phyloP scores from a whole-genome alignment of 371 early-diverging fungal genomes.

The Blakeslea trispora region DNA sequence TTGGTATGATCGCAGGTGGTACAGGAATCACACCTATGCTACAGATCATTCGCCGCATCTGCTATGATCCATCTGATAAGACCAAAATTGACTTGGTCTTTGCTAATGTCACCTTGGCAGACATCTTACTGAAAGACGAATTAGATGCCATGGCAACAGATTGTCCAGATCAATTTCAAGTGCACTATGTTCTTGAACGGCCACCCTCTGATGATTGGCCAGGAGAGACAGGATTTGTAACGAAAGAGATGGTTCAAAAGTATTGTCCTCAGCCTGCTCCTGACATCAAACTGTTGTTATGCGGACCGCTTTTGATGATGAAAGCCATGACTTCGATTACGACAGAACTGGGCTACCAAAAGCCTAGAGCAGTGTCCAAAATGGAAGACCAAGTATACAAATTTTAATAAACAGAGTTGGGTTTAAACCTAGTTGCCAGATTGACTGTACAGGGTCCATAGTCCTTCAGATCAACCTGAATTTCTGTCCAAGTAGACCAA shows the following conservation, averaged over 20 bases:
- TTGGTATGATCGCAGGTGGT: constrained; percentile 96
- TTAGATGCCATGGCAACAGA: constrained; percentile 73
- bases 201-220: constrained; percentile 81
- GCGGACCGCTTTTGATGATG: constrained; percentile 88
- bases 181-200: constrained; percentile 83
- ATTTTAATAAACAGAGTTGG: constrained; percentile 62
- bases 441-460: constrained; percentile 3
- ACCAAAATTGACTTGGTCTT: constrained; percentile 80
- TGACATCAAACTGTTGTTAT: constrained; percentile 85
- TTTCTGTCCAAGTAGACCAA: constrained; percentile 22
- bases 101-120: constrained; percentile 86
- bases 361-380: constrained; percentile 81
- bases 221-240: constrained; percentile 83
- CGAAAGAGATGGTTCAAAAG: constrained; percentile 70
- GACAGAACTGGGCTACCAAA: constrained; percentile 70
- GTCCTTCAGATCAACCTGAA: constrained; percentile 2
- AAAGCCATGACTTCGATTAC: constrained; percentile 69
- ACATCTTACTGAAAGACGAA: constrained; percentile 83
- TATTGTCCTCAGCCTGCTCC: constrained; percentile 70
- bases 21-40: constrained; percentile 96
- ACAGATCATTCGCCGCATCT: constrained; percentile 79
- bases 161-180: constrained; percentile 75
- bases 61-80: constrained; percentile 78
- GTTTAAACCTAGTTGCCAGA: constrained; percentile 22
- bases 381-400: constrained; percentile 89